Base-by-base conservation (phyloP, 495 filamentous ascomycete species). In the Elaphomyces granulatus region DNA sequence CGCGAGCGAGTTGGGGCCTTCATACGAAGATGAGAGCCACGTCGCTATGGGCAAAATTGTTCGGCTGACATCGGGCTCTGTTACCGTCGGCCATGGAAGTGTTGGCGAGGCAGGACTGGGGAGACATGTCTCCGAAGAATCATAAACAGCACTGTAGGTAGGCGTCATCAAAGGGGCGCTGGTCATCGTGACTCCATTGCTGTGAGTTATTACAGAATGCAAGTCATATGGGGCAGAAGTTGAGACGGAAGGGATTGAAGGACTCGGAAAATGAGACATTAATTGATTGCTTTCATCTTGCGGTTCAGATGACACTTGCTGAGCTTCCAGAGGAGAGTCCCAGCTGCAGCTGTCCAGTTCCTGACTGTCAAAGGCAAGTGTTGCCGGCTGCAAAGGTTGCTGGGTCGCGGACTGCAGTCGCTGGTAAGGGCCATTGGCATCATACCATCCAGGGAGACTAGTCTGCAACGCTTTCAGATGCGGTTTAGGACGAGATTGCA, bases 41-140 rank as follows among this genome's bases (percentile, higher is more conserved):
- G 6, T 12, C 12, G 23, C 12, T 6, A 28, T 12, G 12, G 23
- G 23, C 23, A 28, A 6, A 28, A 28, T 12, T 6, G 23, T 28
- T 6, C 12, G 23, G 23, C 12, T 12, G 23, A 28, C 23, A 28
- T 28, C 23, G 6, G 23, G 12, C 12, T 12, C 23, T 12, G 12
- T 6, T 28, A 6, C 23, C 23, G 23, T 36, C 21, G 38, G 12
- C 23, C 28, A 32, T 15, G 33, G 16, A 18, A 18, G 6, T 6
- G 33, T 8, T 6, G n/a, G n/a, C 16, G 33, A 7, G 4, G 14
- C 33, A 6, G 33, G 33, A 33, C 52, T 57, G 8, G 49, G 50
- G 6, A 53, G 17, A 23, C 53, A 52, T 12, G 49, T 54, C 35
- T 49, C 53, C 2, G 56, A 45, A 2, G 57, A 56, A 15, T 48